Conservation (phyloP, 148 eudicot species). For the Fagopyrum esculentum region DNA sequence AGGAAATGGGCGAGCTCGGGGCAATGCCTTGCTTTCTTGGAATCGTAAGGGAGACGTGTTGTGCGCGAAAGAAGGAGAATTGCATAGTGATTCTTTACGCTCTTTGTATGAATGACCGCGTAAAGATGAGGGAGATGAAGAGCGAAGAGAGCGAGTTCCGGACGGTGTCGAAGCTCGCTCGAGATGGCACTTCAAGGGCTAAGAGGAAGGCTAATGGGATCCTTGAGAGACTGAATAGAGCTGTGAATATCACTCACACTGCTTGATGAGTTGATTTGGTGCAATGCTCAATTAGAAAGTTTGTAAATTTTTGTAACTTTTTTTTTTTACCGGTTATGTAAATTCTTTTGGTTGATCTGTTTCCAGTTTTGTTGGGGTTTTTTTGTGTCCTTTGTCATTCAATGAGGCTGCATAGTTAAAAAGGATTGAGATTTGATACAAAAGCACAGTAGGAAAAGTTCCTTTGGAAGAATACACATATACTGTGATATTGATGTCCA, state of each 20-base stretch:
- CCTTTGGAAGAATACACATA: neutral
- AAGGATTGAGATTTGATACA: neutral
- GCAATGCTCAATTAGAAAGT: neutral
- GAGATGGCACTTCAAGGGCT: constrained; percentile 86
- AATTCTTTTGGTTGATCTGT: neutral
- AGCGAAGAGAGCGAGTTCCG: constrained; percentile 56
- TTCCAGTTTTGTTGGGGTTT: neutral
- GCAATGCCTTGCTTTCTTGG: constrained; percentile 54
- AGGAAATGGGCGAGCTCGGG: constrained; percentile 63
- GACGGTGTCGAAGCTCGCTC: constrained; percentile 63
- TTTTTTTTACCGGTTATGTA: neutral
- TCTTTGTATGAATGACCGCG: constrained; percentile 53
- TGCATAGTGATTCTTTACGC: constrained; percentile 62
- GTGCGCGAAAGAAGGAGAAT: constrained; percentile 76
- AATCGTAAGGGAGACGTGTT: constrained; percentile 49
- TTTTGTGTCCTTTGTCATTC: neutral
- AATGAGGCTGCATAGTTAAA: neutral
- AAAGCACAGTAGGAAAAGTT: neutral
- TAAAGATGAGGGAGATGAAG: constrained; percentile 62
- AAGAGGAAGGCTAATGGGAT: constrained; percentile 89
- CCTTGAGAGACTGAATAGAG: constrained; percentile 64
- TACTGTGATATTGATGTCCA: neutral
- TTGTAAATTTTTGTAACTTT: neutral
- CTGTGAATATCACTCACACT: constrained; percentile 51
- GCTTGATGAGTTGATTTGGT: constrained; percentile 32